A percentile compares a stretch with the other conserved stretches of the same genome.
Conservation (phyloP, 2,329 filamentous ascomycete genomes). For the Stagonosporopsis cucurbitacearum region DNA sequence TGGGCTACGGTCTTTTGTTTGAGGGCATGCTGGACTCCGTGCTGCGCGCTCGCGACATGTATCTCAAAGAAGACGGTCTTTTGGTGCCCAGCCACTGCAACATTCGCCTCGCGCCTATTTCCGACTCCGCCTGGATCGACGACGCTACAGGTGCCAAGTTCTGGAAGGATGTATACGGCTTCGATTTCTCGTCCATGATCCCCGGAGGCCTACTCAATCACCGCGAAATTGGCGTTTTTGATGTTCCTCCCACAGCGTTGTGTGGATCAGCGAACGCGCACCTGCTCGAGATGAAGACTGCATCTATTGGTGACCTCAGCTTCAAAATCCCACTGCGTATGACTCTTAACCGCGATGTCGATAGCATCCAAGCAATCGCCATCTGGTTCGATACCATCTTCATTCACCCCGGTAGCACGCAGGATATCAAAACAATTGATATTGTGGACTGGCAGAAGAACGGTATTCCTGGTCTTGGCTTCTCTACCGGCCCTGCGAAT, state of each 20-base stretch:
- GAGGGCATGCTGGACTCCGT: slow-evolving; percentile 97
- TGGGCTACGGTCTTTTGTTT: slow-evolving; percentile 93
- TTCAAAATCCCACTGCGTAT: slow-evolving; percentile 75
- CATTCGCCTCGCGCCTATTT: slow-evolving; percentile 80
- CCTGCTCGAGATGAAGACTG: slow-evolving; percentile 76
- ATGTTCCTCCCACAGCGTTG: slow-evolving; percentile 38
- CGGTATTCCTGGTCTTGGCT: slow-evolving; percentile 70
- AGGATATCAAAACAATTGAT: slow-evolving; percentile 52
- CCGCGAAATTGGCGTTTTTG: slow-evolving; percentile 42
- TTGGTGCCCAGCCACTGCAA: slow-evolving; percentile 87
- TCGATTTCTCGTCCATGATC: slow-evolving; percentile 92
- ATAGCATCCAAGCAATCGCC: slow-evolving; percentile 81
- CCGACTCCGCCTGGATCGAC: slow-evolving; percentile 76
- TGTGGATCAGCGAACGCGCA: slow-evolving; percentile 69
- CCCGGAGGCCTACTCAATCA: slow-evolving; percentile 79
- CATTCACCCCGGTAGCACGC: slow-evolving; percentile 59
- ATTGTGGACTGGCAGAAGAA: slow-evolving; percentile 67
- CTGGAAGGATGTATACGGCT: slow-evolving; percentile 93
- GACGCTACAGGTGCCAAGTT: slow-evolving; percentile 73
- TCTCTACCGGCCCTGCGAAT: slow-evolving; percentile 82
- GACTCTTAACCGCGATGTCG: slow-evolving; percentile 66
- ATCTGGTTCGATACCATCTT: slow-evolving; percentile 98
- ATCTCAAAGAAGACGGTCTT: slow-evolving; percentile 78
- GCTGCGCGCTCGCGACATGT: slow-evolving; percentile 84
- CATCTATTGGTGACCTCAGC: slow-evolving; percentile 73